These are phyloP conservation scores for Mycosphaerella sp. DNA, from an alignment of 2,329 filamentous ascomycete genomes.

Conservation along the genomic window DNA sequence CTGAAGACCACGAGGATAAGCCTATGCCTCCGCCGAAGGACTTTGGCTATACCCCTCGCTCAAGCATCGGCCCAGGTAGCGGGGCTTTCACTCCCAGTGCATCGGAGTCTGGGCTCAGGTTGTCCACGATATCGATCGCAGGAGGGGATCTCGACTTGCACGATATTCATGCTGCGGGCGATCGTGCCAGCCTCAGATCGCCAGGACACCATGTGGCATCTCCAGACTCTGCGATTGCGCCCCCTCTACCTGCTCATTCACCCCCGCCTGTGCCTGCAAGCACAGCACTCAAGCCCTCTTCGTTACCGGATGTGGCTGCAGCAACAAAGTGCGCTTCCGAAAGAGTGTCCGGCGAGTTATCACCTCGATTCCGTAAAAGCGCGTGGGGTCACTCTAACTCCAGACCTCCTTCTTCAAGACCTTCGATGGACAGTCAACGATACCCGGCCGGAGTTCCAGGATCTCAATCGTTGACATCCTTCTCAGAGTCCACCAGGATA, in stretches of 20 bases:
- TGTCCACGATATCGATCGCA: slow-evolving; percentile 32
- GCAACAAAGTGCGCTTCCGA: slow-evolving; percentile 21
- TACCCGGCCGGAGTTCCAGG: slow-evolving; percentile 22
- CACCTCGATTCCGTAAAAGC: slow-evolving; percentile 24
- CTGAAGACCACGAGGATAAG: slow-evolving; percentile 31
- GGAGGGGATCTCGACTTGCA: slow-evolving; percentile 32
- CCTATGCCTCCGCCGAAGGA: slow-evolving; percentile 43
- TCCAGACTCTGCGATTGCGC: slow-evolving; percentile 25
- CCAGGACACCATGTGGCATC: slow-evolving; percentile 14
- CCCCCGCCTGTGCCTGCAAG: slow-evolving; percentile 41
- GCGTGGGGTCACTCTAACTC: slow-evolving; percentile 28
- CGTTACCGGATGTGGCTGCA: slow-evolving; percentile 24
- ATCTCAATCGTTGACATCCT: slow-evolving; percentile 34
- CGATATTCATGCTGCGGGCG: slow-evolving; percentile 32
- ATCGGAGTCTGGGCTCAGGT: slow-evolving; percentile 24
- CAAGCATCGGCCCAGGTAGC: slow-evolving; percentile 28
- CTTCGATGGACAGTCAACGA: slow-evolving; percentile 32
- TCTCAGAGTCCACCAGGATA: slow-evolving; percentile 28
- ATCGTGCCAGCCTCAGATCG: slow-evolving; percentile 18
- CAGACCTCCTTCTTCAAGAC: slow-evolving; percentile 21
- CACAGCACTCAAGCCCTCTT: slow-evolving; percentile 15
- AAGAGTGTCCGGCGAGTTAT: slow-evolving; percentile 28
- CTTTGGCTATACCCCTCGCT: slow-evolving; percentile 34
- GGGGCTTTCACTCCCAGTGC: slow-evolving; percentile 19
- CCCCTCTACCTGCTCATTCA: slow-evolving; percentile 41